Evolutionary conservation across 495 filamentous ascomycete genomes (phyloP), one percentile per base, ranked within the genome.

Genomic region (Cercophora scortea): DNA sequence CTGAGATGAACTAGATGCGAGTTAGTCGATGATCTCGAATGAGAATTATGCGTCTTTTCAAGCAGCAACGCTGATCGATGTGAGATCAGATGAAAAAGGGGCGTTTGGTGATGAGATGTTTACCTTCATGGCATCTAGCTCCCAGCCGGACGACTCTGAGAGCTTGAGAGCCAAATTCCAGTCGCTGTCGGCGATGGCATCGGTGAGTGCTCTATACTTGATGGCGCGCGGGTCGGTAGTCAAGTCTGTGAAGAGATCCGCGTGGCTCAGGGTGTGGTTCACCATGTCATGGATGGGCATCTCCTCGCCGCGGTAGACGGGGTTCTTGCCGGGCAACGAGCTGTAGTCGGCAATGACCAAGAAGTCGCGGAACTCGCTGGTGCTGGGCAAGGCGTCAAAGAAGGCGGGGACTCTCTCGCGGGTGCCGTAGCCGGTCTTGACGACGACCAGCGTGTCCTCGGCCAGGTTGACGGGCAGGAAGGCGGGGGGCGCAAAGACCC

Each of bases 81-180:
- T 42, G n/a, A 15, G 41, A 11, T 40, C 2, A 11, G 32, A 9
- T 35, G 38, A 45, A 19, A 11, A 38, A 39, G 25, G 25, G 25
- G 25, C 25, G 11, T 2, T 1, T 6, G 4, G 4, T 25, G 12
- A 7, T 6, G 13, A 45, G 34, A 8, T 6, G 33, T 49, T 4
- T 43, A 74, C 72, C 69, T 77, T 77, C 53, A 77, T 63, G 2
- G 73, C 71, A 50, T 77, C 74, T 8, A 77, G 51, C 50, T 77
- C 73, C 74, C 72, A 76, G 9, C 74, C 74, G 46, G 67, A 68
- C 3, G 54, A 51, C 38, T 61, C 60, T 15, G 67, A 67, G n/a
- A 71, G 48, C 10, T 60, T 42, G 13, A 60, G 55, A 8, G 71
- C 66, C 10, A 56, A n/a, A 40, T 68, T 65, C 49, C 61, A 59